A percentile compares a stretch with the other conserved stretches of the same genome.
phyloP scores from a whole-genome alignment of 2,329 filamentous ascomycete genomes.

The Aspergillus proliferans region DNA sequence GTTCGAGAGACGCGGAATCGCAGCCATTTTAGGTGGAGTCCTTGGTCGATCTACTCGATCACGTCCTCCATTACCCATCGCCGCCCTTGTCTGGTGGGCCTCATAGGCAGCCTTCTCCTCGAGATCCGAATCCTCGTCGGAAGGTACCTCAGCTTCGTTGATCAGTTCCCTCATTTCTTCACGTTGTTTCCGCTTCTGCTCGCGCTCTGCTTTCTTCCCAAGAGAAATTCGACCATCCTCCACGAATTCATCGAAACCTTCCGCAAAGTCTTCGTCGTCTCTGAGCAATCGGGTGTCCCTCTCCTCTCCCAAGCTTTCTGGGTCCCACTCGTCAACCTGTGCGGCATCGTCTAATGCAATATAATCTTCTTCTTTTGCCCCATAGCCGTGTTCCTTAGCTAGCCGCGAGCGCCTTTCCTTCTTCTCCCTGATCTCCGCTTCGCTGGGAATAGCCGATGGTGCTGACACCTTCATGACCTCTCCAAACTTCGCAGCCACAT shows the following conservation, averaged over 20 bases:
- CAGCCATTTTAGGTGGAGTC: constrained; percentile 67
- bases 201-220: constrained; percentile 70
- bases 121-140: constrained; percentile 58
- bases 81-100: constrained; percentile 74
- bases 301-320: constrained; percentile 53
- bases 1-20: constrained; percentile 66
- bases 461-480: constrained; percentile 29
- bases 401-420: constrained; percentile 81
- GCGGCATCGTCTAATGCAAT: constrained; percentile 35
- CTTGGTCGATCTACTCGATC: constrained; percentile 36
- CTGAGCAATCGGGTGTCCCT: constrained; percentile 67
- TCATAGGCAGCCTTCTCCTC: constrained; percentile 75
- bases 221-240: constrained; percentile 76
- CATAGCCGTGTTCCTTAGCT: constrained; percentile 55
- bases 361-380: constrained; percentile 50
- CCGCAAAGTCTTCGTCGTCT: constrained; percentile 87
- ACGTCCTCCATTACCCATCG: constrained; percentile 55
- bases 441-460: constrained; percentile 60
- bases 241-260: constrained; percentile 88
- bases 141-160: constrained; percentile 64
- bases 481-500: constrained; percentile 45
- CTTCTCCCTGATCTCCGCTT: constrained; percentile 81
- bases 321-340: constrained; percentile 41
- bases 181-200: constrained; percentile 59
- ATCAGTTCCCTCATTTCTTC: constrained; percentile 81